Conservation (phyloP, 2,329 filamentous ascomycete genomes). For the Zymoseptoria passerinii region DNA sequence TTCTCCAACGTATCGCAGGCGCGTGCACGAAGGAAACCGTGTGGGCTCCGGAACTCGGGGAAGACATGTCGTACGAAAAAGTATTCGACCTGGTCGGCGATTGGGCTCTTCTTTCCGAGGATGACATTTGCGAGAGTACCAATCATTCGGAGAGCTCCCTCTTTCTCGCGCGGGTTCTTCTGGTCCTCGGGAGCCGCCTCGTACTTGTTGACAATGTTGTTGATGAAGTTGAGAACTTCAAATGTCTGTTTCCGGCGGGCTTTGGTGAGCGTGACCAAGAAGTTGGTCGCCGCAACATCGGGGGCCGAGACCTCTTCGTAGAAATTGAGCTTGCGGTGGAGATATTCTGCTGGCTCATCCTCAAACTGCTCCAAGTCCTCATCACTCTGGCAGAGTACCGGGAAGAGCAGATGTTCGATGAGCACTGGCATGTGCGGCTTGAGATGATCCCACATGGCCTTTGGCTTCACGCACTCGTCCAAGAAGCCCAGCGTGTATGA, state of each 20-base stretch:
- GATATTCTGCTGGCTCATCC: conserved; percentile 89
- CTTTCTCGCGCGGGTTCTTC: conserved; percentile 92
- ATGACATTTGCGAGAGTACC: conserved; percentile 90
- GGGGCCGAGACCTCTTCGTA: conserved; percentile 95
- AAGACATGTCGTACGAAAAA: conserved; percentile 98
- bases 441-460: conserved; percentile 90
- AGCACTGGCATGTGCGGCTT: conserved; percentile 90
- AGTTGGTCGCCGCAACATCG: conserved; percentile 92
- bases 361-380: conserved; percentile 93
- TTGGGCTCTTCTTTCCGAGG: conserved; percentile 94
- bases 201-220: conserved; percentile 88
- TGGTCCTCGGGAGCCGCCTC: conserved; percentile 74
- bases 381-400: conserved; percentile 81
- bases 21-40: conserved; percentile 86
- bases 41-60: conserved; percentile 87
- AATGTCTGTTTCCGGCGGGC: conserved; percentile 92
- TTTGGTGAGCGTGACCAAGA: conserved; percentile 90
- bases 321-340: conserved; percentile 94
- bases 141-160: conserved; percentile 94
- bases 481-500: conserved; percentile 92
- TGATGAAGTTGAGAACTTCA: conserved; percentile 88
- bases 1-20: conserved; percentile 97
- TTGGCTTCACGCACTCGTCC: conserved; percentile 94
- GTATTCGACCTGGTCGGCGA: conserved; percentile 94
- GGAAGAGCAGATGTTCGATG: conserved; percentile 91